These are phyloP conservation scores for Phyllosticta capitalensis DNA, from an alignment of 2,329 filamentous ascomycete genomes.

Conservation along the genomic window DNA sequence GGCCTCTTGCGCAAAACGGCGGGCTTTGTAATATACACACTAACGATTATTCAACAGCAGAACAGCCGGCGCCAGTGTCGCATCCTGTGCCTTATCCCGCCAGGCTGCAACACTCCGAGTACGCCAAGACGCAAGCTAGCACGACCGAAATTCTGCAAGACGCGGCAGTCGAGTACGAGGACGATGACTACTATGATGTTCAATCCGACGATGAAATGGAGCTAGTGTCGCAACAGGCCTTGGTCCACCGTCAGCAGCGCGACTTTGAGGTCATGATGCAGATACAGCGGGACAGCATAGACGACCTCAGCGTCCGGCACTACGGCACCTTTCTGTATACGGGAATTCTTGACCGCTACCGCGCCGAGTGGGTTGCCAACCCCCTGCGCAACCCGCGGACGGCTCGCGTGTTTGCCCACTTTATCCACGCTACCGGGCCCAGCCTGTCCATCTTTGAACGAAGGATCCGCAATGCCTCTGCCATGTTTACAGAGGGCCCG, in stretches of 20 bases:
- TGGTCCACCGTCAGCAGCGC: slow-evolving; percentile 11
- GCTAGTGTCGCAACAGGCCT: slow-evolving; percentile 1
- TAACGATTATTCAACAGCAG: neutral
- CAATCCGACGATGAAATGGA: slow-evolving; percentile 38
- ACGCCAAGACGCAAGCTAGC: slow-evolving; percentile 11
- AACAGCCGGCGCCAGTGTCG: neutral
- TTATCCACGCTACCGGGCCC: slow-evolving; percentile 79
- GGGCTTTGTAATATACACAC: neutral
- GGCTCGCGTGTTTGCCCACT: slow-evolving; percentile 80
- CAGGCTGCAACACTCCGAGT: slow-evolving; percentile 4
- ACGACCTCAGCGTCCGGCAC: slow-evolving; percentile 28
- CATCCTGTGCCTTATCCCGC: neutral
- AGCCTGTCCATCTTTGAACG: slow-evolving; percentile 82
- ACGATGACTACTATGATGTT: slow-evolving; percentile 43
- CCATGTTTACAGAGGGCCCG: slow-evolving; percentile 52
- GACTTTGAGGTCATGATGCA: slow-evolving; percentile 29
- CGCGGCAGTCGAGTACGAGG: slow-evolving; percentile 35
- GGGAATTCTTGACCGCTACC: slow-evolving; percentile 37
- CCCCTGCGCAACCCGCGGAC: slow-evolving; percentile 75
- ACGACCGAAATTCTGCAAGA: slow-evolving; percentile 24
- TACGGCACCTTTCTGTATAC: slow-evolving; percentile 40
- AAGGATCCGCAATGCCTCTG: slow-evolving; percentile 62
- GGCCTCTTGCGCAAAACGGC: neutral
- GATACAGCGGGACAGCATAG: slow-evolving; percentile 27
- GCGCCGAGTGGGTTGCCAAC: slow-evolving; percentile 38